Evolutionary conservation across 2,329 filamentous ascomycete genomes (phyloP).

Genomic region (Cordyceps militaris): DNA sequence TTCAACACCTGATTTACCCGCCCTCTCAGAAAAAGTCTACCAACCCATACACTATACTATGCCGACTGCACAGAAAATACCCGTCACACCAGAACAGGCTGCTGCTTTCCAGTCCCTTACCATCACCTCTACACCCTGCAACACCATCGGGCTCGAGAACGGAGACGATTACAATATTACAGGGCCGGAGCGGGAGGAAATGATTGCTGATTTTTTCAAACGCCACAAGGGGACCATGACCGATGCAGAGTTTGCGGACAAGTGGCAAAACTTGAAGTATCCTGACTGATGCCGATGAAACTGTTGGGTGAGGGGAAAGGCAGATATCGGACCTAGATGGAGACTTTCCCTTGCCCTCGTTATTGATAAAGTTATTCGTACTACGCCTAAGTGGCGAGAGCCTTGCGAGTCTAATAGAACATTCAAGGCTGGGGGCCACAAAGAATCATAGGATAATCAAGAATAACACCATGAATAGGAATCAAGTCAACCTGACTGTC

Average conservation of each 20-base stretch:
- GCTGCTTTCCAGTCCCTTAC: background rate
- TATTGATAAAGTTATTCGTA: too few species aligned
- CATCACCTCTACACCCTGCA: background rate
- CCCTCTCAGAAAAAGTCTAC: background rate
- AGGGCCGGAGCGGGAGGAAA: background rate
- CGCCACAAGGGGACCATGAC: background rate
- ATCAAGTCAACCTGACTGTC: too few species aligned
- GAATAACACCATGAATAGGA: too few species aligned
- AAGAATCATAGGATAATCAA: too few species aligned
- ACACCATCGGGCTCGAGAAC: background rate
- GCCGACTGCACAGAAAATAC: background rate
- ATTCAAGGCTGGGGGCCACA: too few species aligned
- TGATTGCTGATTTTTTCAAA: background rate
- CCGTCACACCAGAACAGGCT: background rate
- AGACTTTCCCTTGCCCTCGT: too few species aligned
- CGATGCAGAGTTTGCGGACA: background rate
- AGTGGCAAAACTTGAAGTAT: background rate
- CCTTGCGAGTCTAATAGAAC: too few species aligned
- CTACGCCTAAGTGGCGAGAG: too few species aligned
- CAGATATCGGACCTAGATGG: too few species aligned
- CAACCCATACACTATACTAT: background rate
- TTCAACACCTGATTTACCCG: background rate
- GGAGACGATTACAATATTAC: background rate
- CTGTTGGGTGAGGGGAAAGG: too few species aligned
- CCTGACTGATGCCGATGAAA: too few species aligned